Evolutionary conservation across 1,284 basidiomycete genomes (phyloP), one percentile per base, ranked within the genome.

Genomic region (Fomitopsis pinicola): DNA sequence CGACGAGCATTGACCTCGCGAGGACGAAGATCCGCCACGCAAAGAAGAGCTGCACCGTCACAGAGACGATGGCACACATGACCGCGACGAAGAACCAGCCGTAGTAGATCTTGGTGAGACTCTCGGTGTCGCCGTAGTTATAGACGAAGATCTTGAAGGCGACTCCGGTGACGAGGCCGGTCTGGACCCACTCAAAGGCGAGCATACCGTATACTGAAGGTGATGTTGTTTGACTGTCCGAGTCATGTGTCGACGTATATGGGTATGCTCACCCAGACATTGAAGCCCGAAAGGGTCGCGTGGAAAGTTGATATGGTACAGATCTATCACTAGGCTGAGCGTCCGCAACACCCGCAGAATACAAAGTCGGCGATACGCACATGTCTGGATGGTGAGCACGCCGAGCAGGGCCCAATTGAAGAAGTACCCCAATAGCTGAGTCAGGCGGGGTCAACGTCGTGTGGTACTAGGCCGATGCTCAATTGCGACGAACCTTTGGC

Each of bases 101-200:
- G n/a, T 53, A 53, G 35, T 36, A 54, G n/a, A 54, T 54, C 52
- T 36, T 26, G 5, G 52, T 54, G 35, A 54, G 35, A 30, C 35
- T 36, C 8, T 19, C 12, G 38, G 12, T 15, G 35, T 36, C 33
- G 15, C 68, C 68, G 40, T 59, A 70, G 6, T 59, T 35, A 57
- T 65, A 63, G 2, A 68, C 63, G 48, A 63, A 63, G 42, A 55
- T 58, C 8, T 66, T 26, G 58, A 67, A 66, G 5, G 62, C 59
- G 14, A 50, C 55, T 5, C 55, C 54, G 6, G 66, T 67, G 54
- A 64, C 40, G 17, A 69, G 55, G 8, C 46, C 50, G 6, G 64
- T 66, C 46, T 68, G 66, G 3, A 62, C 42, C 52, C 59, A 62
- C 17, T 68, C 66, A 28, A 52, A 57, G 7, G 62, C 53, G 50